A percentile compares a stretch with the other conserved stretches of the same genome.
phyloP scores from a whole-genome alignment of 2,329 filamentous ascomycete genomes.

The Arachnomyces sp. region DNA sequence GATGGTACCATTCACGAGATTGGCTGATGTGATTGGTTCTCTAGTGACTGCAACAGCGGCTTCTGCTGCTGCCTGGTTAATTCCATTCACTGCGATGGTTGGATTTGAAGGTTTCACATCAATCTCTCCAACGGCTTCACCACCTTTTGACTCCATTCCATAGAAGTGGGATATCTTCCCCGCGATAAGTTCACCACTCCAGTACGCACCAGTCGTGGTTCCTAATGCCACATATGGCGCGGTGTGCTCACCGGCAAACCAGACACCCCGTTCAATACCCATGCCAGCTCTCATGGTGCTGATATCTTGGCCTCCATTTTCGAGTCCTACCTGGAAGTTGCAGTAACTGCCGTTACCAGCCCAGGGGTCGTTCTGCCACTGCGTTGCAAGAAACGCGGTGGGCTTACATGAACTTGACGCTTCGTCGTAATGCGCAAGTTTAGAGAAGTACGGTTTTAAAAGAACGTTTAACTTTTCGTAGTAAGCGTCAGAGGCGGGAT shows the following conservation, averaged over 20 bases:
- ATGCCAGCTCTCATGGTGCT: conserved; percentile 48
- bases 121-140: not conserved
- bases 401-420: conserved; percentile 54
- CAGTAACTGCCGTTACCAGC: conserved; percentile 76
- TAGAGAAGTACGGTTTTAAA: conserved; percentile 71
- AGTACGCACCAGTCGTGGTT: conserved; percentile 84
- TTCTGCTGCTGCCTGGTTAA: no score
- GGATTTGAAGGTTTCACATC: no score
- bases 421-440: conserved; percentile 59
- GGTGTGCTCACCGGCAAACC: conserved; percentile 87
- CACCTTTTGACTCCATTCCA: conserved; percentile 14
- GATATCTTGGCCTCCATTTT: conserved; percentile 65
- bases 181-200: conserved; percentile 76
- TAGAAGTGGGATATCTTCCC: conserved; percentile 39
- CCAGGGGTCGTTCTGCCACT: conserved; percentile 70
- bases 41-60: no score
- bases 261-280: conserved; percentile 55
- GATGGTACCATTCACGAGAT: no score
- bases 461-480: conserved; percentile 54
- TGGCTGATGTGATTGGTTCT: no score
- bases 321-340: conserved; percentile 73
- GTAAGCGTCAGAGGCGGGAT: conserved; percentile 39
- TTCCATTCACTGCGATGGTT: no score
- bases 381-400: conserved; percentile 57
- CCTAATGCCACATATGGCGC: conserved; percentile 83